Evolutionary conservation across 1,284 basidiomycete species (phyloP), one percentile per base, ranked within the genome.

Genomic region (Cutaneotrichosporon sp.): DNA sequence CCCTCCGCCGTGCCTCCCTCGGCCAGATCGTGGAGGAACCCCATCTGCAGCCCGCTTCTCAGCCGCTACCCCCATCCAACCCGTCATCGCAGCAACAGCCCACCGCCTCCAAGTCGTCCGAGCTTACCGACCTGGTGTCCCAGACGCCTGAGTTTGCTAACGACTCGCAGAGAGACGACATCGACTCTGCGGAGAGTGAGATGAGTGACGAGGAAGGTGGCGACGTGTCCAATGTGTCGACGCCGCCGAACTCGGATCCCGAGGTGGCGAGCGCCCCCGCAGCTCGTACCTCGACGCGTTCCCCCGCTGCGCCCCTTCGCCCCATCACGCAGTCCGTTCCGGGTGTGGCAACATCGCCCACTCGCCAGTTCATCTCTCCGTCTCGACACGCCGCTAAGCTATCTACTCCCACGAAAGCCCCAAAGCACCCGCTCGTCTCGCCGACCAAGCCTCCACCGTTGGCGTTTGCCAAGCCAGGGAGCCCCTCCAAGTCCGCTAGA

Each of bases 191-290:
- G 13, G 31, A 49, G 14, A 16, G 27, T 3, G 43, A 49, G 13
- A 16, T 36, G 46, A 57, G 55, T 33, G 55, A 57, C 22, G 31
- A n/a, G n/a, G 45, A 49, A 31, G 55, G 38, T 22, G 22, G 25
- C 14, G 55, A 57, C 13, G 46, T 22, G 24, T 9, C 24, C 8
- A 29, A 29, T 27, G 46, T 57, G 20, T 54, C 53, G 10, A 54
- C 53, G 4, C 53, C 53, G 8, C 18, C 52, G 4, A 54, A 22
- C 20, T 54, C 52, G 34, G n/a, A 54, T 24, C 22, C 52, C 20
- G 52, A 54, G 13, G 27, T n/a, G 24, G 7, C 14, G 27, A 33
- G 22, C 42, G 16, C 34, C 20, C 20, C 33, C 7, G 51, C 51
- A 22, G 11, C 34, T 9, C 34, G 4, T 14, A 34, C 51, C 20